Base-by-base conservation (phyloP, 768 basidiomycete genomes). In the Chalciporus chontae region DNA sequence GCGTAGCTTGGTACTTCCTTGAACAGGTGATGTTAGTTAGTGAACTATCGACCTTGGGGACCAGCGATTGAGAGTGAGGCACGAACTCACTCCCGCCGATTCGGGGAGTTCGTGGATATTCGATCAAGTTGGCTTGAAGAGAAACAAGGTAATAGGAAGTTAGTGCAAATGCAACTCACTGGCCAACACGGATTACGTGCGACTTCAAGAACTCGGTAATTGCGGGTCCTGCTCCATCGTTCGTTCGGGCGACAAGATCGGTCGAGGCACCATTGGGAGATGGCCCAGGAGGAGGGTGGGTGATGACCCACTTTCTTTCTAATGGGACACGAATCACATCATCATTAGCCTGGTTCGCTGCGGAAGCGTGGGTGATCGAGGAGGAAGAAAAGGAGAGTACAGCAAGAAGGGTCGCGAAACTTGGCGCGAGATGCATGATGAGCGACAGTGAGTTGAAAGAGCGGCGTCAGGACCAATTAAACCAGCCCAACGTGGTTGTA, bases 1-100 rank as follows among this genome's bases (percentile, higher is more conserved):
- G 72, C 14, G 75, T 72, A n/a, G 57, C 60, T 17, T 58, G 54
- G 42, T 76, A 59, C 69, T 80, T 80, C 36, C 78, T 78, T 52
- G 29, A 32, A 40, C 19, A 26, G 23, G 9, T 15, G 34, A 9
- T 15, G 47, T 57, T 17, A 53, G 19, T 34, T 50, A 17, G 19
- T 15, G 5, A 10, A 15, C 18, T 8, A 26, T 21, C 31, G 31
- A 46, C n/a, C 13, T n/a, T 4, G n/a, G 15, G 14, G 8, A n/a
- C 8, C 2, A n/a, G n/a, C 14, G 34, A 36, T n/a, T 15, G 34
- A 36, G 26, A 26, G 3, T 8, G 8, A 26, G 31, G 10, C 4
- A 31, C 10, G 5, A 36, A n/a, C 34, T 15, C n/a, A 36, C n/a
- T 15, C 8, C 40, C 23, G 18, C 24, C 21, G 34, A 15, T 14